Evolutionary conservation across 805 yeast species (phyloP), one percentile per base, ranked within the genome.

Genomic region (Saccharomycopsis capsularis): DNA sequence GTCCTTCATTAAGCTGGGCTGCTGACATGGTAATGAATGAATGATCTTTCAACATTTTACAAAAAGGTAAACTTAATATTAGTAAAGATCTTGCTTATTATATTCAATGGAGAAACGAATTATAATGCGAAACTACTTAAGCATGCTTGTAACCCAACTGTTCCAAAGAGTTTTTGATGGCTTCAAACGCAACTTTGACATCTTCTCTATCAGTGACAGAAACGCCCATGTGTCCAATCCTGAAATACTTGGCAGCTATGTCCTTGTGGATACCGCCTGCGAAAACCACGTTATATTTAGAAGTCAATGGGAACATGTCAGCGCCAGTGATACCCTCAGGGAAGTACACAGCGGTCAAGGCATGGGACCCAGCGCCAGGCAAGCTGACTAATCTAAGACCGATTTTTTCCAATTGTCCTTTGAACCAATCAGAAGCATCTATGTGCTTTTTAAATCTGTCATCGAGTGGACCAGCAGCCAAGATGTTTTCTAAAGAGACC

Each of bases 191-290:
- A 48, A 63, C 63, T 50, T 74, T 77, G 25, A 82, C 64, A 62
- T 82, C 85, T 30, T 73, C 73, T 53, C 78, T 69, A 47, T 81
- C 79, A 51, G 77, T 68, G 11, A 82, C 85, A 42, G 89, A 75
- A 51, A 79, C 81, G 55, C 97, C 96, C 98, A 91, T 91, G 69
- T 90, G 98, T 32, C 98, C 98, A 52, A 90, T 81, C 67, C 98
- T 79, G 71, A 91, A 86, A 70, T 90, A 90, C 64, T 83, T 81
- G 51, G 84, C 76, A 42, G 79, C 82, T 59, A 88, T 79, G 22
- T 80, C 87, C 65, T 79, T 81, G 69, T 85, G 91, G 56, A 90
- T 83, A 51, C 97, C 97, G 44, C 93, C 95, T 41, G 97, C 96
- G 43, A 90, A 75, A 22, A 82, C 78, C 60, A 85, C 78, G 18